Evolutionary conservation across 2,329 filamentous ascomycete species (phyloP), one percentile per base, ranked within the genome.

Genomic region (Dryadomyces quercivorus): DNA sequence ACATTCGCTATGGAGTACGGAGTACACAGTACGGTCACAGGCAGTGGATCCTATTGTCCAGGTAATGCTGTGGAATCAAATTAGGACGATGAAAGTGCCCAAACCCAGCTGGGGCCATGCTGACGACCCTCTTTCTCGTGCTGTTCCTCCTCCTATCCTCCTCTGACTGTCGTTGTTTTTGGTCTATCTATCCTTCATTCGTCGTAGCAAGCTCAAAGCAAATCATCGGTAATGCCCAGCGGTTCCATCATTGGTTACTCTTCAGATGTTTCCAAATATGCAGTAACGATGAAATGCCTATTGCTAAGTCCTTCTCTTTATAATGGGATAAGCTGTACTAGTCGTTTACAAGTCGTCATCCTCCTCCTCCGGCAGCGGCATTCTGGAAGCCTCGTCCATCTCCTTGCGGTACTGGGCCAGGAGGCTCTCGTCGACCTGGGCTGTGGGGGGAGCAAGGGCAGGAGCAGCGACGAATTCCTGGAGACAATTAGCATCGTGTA

Each of bases 391-490:
- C 51, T 78, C 80, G 59, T 81, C 73, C 88, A 98, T 95, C 79
- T 98, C 93, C 73, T 85, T 76, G 72, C 85, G 76, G 80, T 95
- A 95, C 75, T 88, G 72, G 64, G 81, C 78, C 66, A 96, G 80
- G 61, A 94, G 84, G 55, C 77, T 80, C 73, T 86, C 80, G 75
- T 97, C 89, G 72, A 98, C 88, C 69, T 84, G 75, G 64, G 92
- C 89, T 70, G 93, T 92, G 59, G 93, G 91, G 64, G 93, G 93
- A 62, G 92, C 93, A 64, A 98, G 85, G 64, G 93, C 93, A 60
- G 89, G 88, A 59, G 89, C 91, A 66, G 93, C 93, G 65, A 97
- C 92, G 69, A 98, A 97, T 72, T 97, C 92, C 89, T 95, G n/a
- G 4, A 5, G 8, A 20, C 9, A 8, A 40, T 40, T 40, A 40